A percentile compares a stretch with the other conserved stretches of the same genome.
These are phyloP conservation scores for Debaryomycetaceae sp. DNA, from an alignment of 1,139 yeast genomes.

Conservation along the genomic window DNA sequence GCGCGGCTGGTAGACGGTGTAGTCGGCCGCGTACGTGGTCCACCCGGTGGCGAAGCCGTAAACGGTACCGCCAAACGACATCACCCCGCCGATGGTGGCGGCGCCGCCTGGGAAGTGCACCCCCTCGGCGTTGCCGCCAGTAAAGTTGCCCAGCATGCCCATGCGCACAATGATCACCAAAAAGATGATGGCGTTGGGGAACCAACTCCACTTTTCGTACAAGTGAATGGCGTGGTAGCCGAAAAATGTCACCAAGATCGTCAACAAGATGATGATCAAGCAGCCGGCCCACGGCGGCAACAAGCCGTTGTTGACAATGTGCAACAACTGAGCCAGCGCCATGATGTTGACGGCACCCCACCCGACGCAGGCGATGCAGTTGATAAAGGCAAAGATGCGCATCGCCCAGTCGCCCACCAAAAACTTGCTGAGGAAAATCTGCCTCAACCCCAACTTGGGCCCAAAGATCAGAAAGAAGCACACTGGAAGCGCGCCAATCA, in stretches of 20 bases:
- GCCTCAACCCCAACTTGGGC: slow-evolving; percentile 81
- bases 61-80: slow-evolving; percentile 80
- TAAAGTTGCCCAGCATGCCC: slow-evolving; percentile 60
- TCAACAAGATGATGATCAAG: slow-evolving; percentile 61
- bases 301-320: slow-evolving; percentile 64
- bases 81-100: slow-evolving; percentile 68
- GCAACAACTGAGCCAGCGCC: slow-evolving; percentile 81
- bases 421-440: slow-evolving; percentile 76
- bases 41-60: slow-evolving; percentile 94
- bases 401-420: slow-evolving; percentile 73
- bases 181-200: slow-evolving; percentile 72
- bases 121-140: slow-evolving; percentile 24
- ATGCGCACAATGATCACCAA: slow-evolving; percentile 75
- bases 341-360: slow-evolving; percentile 95
- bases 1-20: slow-evolving; percentile 78
- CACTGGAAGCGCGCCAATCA: slow-evolving; percentile 72
- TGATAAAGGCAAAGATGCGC: slow-evolving; percentile 73
- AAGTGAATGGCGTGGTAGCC: slow-evolving; percentile 80
- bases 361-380: slow-evolving; percentile 84
- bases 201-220: slow-evolving; percentile 86
- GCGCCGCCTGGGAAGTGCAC: slow-evolving; percentile 42
- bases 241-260: slow-evolving; percentile 74
- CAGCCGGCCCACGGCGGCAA: slow-evolving; percentile 94
- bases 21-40: slow-evolving; percentile 91
- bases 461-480: slow-evolving; percentile 84